Evolutionary conservation across 2,329 filamentous ascomycete genomes (phyloP).

Genomic region (Trichoderma sp.): DNA sequence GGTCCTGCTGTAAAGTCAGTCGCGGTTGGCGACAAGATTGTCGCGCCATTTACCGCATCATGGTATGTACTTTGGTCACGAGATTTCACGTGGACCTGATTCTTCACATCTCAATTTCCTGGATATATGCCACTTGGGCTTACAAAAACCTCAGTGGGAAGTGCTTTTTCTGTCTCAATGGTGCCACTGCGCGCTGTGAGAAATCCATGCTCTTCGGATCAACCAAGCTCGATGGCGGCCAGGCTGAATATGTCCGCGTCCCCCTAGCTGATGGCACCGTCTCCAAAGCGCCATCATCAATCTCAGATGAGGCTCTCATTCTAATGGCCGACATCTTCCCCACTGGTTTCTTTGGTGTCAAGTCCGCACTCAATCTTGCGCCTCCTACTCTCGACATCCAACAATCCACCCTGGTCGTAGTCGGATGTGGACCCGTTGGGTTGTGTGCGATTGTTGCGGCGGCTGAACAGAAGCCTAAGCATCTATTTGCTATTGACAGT

Average conservation of each 20-base stretch:
- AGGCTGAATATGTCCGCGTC: constrained; percentile 79
- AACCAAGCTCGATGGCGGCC: constrained; percentile 66
- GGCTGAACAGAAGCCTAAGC: constrained; percentile 69
- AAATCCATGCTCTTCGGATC: constrained; percentile 69
- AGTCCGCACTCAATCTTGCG: constrained; percentile 69
- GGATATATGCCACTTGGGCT: neutral
- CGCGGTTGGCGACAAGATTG: constrained; percentile 71
- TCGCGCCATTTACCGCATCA: constrained; percentile 78
- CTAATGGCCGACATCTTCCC: constrained; percentile 95
- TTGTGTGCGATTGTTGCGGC: constrained; percentile 79
- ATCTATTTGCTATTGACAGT: constrained; percentile 76
- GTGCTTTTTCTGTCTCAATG: constrained; percentile 82
- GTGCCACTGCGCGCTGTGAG: constrained; percentile 73
- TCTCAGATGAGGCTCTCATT: constrained; percentile 71
- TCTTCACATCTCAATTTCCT: neutral
- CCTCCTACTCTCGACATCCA: constrained; percentile 32
- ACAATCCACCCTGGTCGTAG: constrained; percentile 67
- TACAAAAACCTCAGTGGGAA: constrained; percentile 35
- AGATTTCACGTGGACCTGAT: neutral
- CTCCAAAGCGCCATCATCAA: constrained; percentile 63
- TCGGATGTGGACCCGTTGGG: constrained; percentile 84
- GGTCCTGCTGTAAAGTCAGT: constrained; percentile 67
- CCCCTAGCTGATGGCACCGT: constrained; percentile 78
- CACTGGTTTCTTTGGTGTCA: constrained; percentile 78
- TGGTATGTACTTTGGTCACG: constrained; percentile 52